These are phyloP conservation scores for Phytophthora crassamura DNA, from an alignment of 352 stramenopile genomes.

Conservation along the genomic window DNA sequence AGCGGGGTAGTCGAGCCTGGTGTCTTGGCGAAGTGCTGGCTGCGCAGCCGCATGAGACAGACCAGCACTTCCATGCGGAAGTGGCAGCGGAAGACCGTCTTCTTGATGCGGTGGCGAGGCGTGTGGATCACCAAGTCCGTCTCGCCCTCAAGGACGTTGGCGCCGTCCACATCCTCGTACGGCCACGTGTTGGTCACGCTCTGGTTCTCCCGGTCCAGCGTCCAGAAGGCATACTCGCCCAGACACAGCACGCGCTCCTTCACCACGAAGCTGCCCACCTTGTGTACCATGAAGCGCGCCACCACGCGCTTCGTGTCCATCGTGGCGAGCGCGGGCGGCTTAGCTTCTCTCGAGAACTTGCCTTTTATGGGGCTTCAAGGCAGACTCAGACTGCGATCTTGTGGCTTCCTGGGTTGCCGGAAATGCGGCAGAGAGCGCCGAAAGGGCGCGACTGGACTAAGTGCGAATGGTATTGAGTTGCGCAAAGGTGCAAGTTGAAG, in stretches of 20 bases:
- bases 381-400: too few species aligned
- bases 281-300: slow-evolving; percentile 86
- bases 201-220: slow-evolving; percentile 72
- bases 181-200: slow-evolving; percentile 83
- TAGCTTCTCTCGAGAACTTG: not conserved
- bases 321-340: not conserved
- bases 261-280: slow-evolving; percentile 83
- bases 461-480: too few species aligned
- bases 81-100: slow-evolving; percentile 80
- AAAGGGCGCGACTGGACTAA: too few species aligned
- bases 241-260: slow-evolving; percentile 88
- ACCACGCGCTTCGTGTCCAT: slow-evolving; percentile 72
- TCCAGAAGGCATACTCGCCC: slow-evolving; percentile 76
- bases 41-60: slow-evolving; percentile 77
- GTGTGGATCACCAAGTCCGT: slow-evolving; percentile 84
- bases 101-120: slow-evolving; percentile 81
- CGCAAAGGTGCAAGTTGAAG: too few species aligned
- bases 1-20: slow-evolving; percentile 21
- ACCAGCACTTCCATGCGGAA: slow-evolving; percentile 88
- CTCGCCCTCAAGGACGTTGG: slow-evolving; percentile 69
- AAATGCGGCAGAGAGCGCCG: not conserved
- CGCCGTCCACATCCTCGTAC: slow-evolving; percentile 79
- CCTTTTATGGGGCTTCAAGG: not conserved
- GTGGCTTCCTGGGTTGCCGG: too few species aligned
- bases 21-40: slow-evolving; percentile 60